Evolutionary conservation across 108 stramenopile species (phyloP).

Genomic region (Aurantiochytrium sp.): DNA sequence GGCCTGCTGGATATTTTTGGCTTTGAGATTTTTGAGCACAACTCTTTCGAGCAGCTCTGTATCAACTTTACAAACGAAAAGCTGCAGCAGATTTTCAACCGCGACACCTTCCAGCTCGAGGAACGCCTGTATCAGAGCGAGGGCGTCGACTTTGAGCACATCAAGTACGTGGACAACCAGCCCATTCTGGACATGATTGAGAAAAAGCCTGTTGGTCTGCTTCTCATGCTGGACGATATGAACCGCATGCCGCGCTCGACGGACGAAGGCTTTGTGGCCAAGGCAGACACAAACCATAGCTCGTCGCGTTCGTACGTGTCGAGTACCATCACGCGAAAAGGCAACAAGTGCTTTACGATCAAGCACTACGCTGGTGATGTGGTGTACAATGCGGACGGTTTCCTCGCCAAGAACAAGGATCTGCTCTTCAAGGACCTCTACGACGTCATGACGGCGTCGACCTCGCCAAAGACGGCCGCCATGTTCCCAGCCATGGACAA

Average conservation of each 20-base stretch:
- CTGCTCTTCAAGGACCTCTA: slow-evolving; percentile 68
- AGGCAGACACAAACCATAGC: not conserved
- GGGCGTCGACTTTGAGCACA: slow-evolving; percentile 22
- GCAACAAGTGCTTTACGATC: slow-evolving; percentile 46
- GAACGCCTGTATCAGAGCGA: slow-evolving; percentile 41
- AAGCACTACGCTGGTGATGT: slow-evolving; percentile 79
- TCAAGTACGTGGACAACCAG: slow-evolving; percentile 38
- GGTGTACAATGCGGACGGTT: slow-evolving; percentile 68
- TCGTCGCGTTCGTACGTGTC: not conserved
- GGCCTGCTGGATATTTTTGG: slow-evolving; percentile 46
- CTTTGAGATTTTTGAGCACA: slow-evolving; percentile 36
- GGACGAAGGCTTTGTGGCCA: not conserved
- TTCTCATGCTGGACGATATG: slow-evolving; percentile 55
- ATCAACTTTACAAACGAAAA: slow-evolving; percentile 47
- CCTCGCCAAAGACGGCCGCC: not conserved
- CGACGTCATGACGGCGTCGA: slow-evolving; percentile 32
- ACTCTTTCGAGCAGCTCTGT: slow-evolving; percentile 42
- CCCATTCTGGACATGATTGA: slow-evolving; percentile 36
- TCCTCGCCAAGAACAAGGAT: slow-evolving; percentile 84
- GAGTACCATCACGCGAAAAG: not conserved
- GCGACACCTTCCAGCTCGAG: slow-evolving; percentile 77
- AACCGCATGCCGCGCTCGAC: not conserved
- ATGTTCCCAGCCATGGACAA: slow-evolving; percentile 19
- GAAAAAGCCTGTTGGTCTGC: slow-evolving; percentile 52
- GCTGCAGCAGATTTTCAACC: slow-evolving; percentile 71